phyloP scores from a whole-genome alignment of 1,139 yeast species.

The Debaryomyces robertsiae region DNA sequence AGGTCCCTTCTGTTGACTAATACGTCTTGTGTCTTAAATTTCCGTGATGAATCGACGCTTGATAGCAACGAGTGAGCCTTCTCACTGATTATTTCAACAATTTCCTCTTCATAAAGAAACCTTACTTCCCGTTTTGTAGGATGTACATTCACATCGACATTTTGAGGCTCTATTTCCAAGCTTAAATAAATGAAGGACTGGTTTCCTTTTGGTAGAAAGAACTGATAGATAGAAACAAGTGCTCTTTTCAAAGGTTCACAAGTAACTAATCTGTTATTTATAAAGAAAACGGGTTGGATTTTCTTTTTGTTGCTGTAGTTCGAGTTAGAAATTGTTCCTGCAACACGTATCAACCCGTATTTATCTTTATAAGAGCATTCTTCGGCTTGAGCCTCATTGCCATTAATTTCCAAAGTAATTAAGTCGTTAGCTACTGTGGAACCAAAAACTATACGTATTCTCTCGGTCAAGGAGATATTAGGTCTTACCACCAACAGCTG shows the following conservation, averaged over 20 bases:
- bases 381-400: conserved; percentile 18
- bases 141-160: conserved; percentile 90
- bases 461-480: conserved; percentile 52
- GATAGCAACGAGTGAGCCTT: conserved; percentile 54
- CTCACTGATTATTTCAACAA: conserved; percentile 60
- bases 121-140: conserved; percentile 95
- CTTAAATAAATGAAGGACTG: conserved; percentile 79
- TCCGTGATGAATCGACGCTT: conserved; percentile 67
- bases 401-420: conserved; percentile 40
- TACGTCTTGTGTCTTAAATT: conserved; percentile 66
- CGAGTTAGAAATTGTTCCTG: conserved; percentile 71
- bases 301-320: conserved; percentile 72
- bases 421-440: conserved; percentile 67
- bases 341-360: conserved; percentile 52
- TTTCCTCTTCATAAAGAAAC: conserved; percentile 84
- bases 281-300: conserved; percentile 73
- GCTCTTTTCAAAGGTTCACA: conserved; percentile 83
- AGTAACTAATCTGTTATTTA: conserved; percentile 78
- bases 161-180: conserved; percentile 62
- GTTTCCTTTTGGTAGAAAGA: conserved; percentile 77
- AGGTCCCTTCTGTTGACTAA: conserved; percentile 28
- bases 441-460: conserved; percentile 77
- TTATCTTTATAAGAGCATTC: conserved; percentile 16
- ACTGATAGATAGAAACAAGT: conserved; percentile 60
- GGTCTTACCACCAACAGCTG: conserved; percentile 59